Evolutionary conservation across 2,329 filamentous ascomycete genomes (phyloP), one percentile per base, ranked within the genome.

Genomic region (Ophiocordyceps sinensis): DNA sequence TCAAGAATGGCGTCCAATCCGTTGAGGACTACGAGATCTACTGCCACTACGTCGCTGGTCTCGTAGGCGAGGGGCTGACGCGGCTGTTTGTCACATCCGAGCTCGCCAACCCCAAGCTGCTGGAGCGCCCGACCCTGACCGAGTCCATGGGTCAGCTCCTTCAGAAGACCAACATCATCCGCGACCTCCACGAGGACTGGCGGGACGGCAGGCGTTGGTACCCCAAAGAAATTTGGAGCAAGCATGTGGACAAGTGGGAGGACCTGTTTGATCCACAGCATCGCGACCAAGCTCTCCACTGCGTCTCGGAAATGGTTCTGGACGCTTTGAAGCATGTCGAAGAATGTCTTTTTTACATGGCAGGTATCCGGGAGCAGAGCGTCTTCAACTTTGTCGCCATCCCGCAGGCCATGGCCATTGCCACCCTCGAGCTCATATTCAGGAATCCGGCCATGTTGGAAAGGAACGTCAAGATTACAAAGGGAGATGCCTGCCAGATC

Each of bases 361-460:
- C 89, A 5, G 91, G 85, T 37, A 77, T 98, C 48, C 81, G 82
- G 50, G 91, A 98, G 57, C 91, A 98, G 67, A 94, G 86, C 57
- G 86, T 94, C 23, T 98, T 98, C 77, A 98, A 98, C 72, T 98
- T 98, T 61, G 87, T 87, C 38, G 89, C 89, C 43, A 98, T 98
- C 48, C 91, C 91, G 3, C 91, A 98, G 63, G 71, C 79, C 48
- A 98, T 98, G 91, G 91, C 89, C 41, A 95, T 98, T 59, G 89
- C 91, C 9, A 96, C 89, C 1, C 67, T 96, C 35, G 88, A 95
- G 51, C 68, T 86, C 15, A 83, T 89, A 52, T 98, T 96, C 76
- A 82, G 84, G 54, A 98, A 98, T 62, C 83, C 85, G 19, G 72
- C 71, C 45, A 78, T 98, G 43, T 93, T 94, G 58, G 65, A 89